phyloP scores from a whole-genome alignment of 2,329 filamentous ascomycete species.

The Chrysosporium keratinophilum region DNA sequence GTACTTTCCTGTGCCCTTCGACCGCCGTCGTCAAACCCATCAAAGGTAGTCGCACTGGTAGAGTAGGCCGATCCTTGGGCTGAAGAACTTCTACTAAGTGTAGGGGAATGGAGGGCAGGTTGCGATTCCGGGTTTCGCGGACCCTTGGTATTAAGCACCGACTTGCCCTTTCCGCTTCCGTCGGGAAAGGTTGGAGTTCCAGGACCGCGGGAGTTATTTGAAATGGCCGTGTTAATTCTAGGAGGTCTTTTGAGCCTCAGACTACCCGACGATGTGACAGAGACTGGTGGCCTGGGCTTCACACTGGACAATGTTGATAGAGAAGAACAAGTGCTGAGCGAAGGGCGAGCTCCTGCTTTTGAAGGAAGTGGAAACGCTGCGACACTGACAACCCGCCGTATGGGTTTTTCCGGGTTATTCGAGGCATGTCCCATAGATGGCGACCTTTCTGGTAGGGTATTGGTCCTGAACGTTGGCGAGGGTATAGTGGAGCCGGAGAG shows the following conservation, averaged over 20 bases:
- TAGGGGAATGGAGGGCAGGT: slow-evolving; percentile 67
- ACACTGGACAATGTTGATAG: slow-evolving; percentile 17
- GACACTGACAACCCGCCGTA: slow-evolving; percentile 85
- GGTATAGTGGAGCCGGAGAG: slow-evolving; percentile 37
- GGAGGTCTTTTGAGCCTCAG: slow-evolving; percentile 46
- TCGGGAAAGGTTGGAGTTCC: slow-evolving; percentile 66
- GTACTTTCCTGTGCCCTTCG: slow-evolving; percentile 24
- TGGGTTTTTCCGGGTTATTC: slow-evolving; percentile 49
- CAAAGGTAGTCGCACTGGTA: slow-evolving; percentile 78
- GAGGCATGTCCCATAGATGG: slow-evolving; percentile 46
- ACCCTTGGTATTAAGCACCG: slow-evolving; percentile 51
- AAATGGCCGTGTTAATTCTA: slow-evolving; percentile 45
- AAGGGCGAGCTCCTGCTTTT: slow-evolving; percentile 52
- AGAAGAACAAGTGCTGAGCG: slow-evolving; percentile 27
- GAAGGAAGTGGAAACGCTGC: slow-evolving; percentile 89
- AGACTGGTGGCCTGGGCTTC: slow-evolving; percentile 37
- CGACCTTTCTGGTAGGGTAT: slow-evolving; percentile 45
- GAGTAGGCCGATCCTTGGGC: slow-evolving; percentile 77
- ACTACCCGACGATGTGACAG: slow-evolving; percentile 26
- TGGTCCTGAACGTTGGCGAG: slow-evolving; percentile 40
- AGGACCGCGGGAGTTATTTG: slow-evolving; percentile 39
- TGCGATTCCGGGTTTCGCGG: slow-evolving; percentile 63
- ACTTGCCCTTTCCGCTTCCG: slow-evolving; percentile 65
- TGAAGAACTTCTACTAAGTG: slow-evolving; percentile 83
- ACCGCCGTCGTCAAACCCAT: slow-evolving; percentile 57